phyloP scores from a whole-genome alignment of 2,329 filamentous ascomycete species.

The Bipolaris cookei region DNA sequence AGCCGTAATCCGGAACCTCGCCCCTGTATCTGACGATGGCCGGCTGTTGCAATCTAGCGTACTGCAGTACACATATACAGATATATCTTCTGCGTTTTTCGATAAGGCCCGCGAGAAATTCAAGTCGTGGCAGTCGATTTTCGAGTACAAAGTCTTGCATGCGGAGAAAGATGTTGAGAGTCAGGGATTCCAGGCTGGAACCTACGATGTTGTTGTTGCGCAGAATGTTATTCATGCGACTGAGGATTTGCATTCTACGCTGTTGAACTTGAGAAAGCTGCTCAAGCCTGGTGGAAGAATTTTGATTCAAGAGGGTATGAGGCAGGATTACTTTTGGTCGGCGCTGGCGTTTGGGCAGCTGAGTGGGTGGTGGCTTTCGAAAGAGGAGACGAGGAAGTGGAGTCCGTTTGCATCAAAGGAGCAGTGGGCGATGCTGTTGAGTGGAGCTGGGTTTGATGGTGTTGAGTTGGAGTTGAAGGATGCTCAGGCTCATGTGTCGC shows the following conservation, averaged over 20 bases:
- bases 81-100: constrained; percentile 17
- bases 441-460: neutral
- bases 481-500: neutral
- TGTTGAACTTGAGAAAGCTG: neutral
- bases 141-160: constrained; percentile 28
- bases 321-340: constrained; percentile 2
- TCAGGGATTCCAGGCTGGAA: neutral
- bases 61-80: constrained; percentile 15
- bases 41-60: neutral
- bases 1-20: neutral
- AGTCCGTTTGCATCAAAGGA: constrained; percentile 4
- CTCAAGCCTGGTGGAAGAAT: constrained; percentile 1
- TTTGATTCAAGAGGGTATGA: neutral
- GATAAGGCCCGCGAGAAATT: constrained; percentile 7
- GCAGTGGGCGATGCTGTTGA: neutral
- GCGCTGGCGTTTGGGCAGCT: constrained; percentile 1
- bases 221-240: constrained; percentile 3
- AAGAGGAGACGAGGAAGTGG: constrained; percentile 3
- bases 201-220: neutral
- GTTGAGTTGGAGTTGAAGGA: constrained; percentile 5
- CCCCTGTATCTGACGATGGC: neutral
- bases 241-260: neutral
- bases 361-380: constrained; percentile 5
- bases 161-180: constrained; percentile 28
- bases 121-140: constrained; percentile 10